Conservation (phyloP, 169 alveolate genomes). For the Gregarina niphandrodes region DNA sequence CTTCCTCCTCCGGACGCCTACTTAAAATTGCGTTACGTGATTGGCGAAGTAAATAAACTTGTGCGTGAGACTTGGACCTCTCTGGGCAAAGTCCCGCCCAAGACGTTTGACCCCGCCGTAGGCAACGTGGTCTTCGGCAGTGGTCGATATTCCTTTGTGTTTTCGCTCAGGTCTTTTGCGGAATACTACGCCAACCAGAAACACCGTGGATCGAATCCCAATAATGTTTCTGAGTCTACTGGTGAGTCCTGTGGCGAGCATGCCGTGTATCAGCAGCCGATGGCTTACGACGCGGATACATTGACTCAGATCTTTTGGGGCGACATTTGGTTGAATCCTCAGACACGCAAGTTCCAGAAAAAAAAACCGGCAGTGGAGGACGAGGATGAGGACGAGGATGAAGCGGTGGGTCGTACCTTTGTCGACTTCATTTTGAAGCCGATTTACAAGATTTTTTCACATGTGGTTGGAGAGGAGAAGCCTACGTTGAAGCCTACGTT, state of each 20-base stretch:
- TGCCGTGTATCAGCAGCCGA: too few species aligned
- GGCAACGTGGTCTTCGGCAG: slow-evolving; percentile 86
- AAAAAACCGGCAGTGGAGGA: background rate
- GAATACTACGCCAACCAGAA: slow-evolving; percentile 34
- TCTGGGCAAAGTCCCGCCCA: slow-evolving; percentile 5
- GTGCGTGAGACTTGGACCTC: slow-evolving; percentile 8
- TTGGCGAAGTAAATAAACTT: slow-evolving; percentile 10
- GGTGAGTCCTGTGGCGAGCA: too few species aligned
- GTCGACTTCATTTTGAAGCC: slow-evolving; percentile 91
- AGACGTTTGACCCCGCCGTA: slow-evolving; percentile 52
- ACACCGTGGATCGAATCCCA: background rate
- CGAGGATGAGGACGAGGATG: background rate
- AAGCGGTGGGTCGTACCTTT: slow-evolving; percentile 54
- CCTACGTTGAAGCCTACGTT: slow-evolving; percentile 62
- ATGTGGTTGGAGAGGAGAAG: slow-evolving; percentile 77
- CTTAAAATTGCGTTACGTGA: slow-evolving; percentile 55
- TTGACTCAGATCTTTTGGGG: slow-evolving; percentile 47
- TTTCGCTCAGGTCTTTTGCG: slow-evolving; percentile 73
- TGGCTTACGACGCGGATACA: slow-evolving; percentile 16
- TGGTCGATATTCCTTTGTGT: slow-evolving; percentile 63
- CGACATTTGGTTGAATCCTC: slow-evolving; percentile 32
- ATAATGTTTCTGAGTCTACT: too few species aligned
- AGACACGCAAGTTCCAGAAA: slow-evolving; percentile 17
- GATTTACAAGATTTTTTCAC: slow-evolving; percentile 77
- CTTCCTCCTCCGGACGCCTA: slow-evolving; percentile 98